Percentiles rank a stretch among this genome's conserved stretches.
Evolutionary conservation across 768 basidiomycete species (phyloP).

Genomic region (Tylopilus balloui): DNA sequence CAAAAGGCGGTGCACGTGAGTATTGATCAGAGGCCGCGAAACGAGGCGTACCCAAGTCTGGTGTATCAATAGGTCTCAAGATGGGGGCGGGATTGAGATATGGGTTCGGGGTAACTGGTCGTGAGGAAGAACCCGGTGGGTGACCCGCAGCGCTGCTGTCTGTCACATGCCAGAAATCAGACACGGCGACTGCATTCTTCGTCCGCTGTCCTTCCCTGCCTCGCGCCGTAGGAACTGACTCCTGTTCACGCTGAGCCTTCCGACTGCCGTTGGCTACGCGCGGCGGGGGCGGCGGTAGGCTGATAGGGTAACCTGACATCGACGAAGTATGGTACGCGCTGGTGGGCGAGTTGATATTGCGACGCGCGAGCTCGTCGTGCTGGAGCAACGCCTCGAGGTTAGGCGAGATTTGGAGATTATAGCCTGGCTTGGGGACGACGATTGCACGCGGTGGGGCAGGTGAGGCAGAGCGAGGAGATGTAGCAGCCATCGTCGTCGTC

Average conservation of each 20-base stretch:
- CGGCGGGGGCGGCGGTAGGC: constrained; percentile 35
- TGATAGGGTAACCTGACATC: constrained; percentile 16
- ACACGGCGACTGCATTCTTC: constrained; percentile 8
- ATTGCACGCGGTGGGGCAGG: constrained; percentile 3
- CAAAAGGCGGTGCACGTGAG: background rate
- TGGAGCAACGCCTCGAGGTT: constrained; percentile 57
- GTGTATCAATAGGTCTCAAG: constrained; percentile 7
- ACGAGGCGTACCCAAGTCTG: constrained; percentile 15
- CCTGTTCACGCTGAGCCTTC: constrained; percentile 17
- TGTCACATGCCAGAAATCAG: constrained; percentile 24
- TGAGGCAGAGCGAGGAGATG: constrained; percentile 20
- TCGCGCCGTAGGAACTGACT: constrained; percentile 12
- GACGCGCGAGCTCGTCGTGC: constrained; percentile 49
- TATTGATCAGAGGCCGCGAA: background rate
- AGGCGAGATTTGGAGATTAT: constrained; percentile 48
- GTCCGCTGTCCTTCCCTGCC: constrained; percentile 15
- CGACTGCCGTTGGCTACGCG: constrained; percentile 14
- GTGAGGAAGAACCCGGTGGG: constrained; percentile 14
- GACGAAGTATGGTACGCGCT: constrained; percentile 6
- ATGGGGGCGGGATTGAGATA: constrained; percentile 37
- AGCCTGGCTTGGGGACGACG: background rate
- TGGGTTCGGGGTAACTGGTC: constrained; percentile 29
- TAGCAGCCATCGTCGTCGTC: constrained; percentile 22
- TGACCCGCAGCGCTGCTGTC: background rate
- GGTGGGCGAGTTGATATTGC: constrained; percentile 25